Base-by-base conservation (phyloP, 2,329 filamentous ascomycete species). In the Teratosphaeria epicoccoides region DNA sequence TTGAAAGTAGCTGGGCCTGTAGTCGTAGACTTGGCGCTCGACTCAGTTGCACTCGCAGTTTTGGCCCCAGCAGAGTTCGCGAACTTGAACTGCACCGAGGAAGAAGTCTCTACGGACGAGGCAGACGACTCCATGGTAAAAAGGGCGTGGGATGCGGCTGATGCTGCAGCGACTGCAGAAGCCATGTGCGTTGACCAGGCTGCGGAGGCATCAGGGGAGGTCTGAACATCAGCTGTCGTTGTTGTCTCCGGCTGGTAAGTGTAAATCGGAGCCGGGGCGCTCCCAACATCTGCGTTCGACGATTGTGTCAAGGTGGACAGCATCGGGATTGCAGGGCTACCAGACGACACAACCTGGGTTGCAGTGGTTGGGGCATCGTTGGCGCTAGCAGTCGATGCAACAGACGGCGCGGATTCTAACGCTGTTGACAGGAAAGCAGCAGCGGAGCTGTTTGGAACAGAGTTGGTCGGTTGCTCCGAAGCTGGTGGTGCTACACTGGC, bases 1-100 rank as follows among this genome's bases (percentile, higher is more conserved):
- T 40, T 23, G 44, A 40, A 40, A 11, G 40, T 50, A 24, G 50
- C 26, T 11, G 53, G 24, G 9, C 29, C 52, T 28, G 49, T 54
- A 17, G 29, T 46, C 24, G 47, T 50, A 47, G 46, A 28, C 20
- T 46, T 26, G 10, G 51, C 47, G 43, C 28, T 47, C 11, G 44
- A 40, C n/a, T 17, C 33, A 7, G 33, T 40, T n/a, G 33, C 33
- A 17, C n/a, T 40, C n/a, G 33, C 33, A 17, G n/a, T 20, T 7
- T 20, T 17, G n/a, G 33, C 14, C 17, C 7, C 6, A 17, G 9
- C n/a, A 40, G 33, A 40, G n/a, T 14, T 40, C n/a, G 33, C 33
- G 33, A 40, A 6, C 33, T n/a, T 40, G 33, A 40, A 40, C 10
- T 40, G 33, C n/a, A 23, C 25, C 12, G 20, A 46, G 3, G 25